These are phyloP conservation scores for Isabelozyma heimii DNA, from an alignment of 805 yeast species.

Conservation along the genomic window DNA sequence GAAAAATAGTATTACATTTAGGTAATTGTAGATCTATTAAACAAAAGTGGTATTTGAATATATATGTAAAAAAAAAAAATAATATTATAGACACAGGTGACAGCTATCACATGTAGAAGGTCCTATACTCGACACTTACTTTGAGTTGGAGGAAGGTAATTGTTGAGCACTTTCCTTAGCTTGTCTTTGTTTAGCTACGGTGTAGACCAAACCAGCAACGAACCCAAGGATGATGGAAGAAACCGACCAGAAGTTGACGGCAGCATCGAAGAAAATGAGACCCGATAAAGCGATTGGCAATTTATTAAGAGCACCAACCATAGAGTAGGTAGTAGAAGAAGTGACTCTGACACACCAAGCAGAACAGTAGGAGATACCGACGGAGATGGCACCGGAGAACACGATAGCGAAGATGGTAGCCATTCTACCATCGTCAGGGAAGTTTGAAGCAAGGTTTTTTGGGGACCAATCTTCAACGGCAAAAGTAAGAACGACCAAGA, in stretches of 20 bases:
- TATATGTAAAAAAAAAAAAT: no score
- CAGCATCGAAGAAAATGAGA: slow-evolving; percentile 89
- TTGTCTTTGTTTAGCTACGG: slow-evolving; percentile 93
- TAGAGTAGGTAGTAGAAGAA: slow-evolving; percentile 95
- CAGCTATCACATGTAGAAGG: neutral
- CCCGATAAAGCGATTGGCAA: slow-evolving; percentile 97
- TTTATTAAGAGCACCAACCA: slow-evolving; percentile 99
- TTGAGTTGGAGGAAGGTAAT: slow-evolving; percentile 20
- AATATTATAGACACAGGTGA: neutral
- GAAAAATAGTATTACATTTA: no score
- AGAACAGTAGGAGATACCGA: slow-evolving; percentile 96
- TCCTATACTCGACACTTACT: neutral
- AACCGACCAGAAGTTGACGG: slow-evolving; percentile 88
- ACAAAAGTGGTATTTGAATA: neutral
- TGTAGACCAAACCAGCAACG: slow-evolving; percentile 92
- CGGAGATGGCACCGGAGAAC: slow-evolving; percentile 89
- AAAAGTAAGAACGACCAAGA: slow-evolving; percentile 72
- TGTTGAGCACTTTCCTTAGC: slow-evolving; percentile 42
- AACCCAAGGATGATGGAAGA: slow-evolving; percentile 91
- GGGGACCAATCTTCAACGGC: slow-evolving; percentile 91
- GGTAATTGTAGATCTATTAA: neutral
- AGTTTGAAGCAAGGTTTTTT: slow-evolving; percentile 69
- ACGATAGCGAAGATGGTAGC: slow-evolving; percentile 80
- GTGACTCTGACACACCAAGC: slow-evolving; percentile 99
- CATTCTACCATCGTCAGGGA: slow-evolving; percentile 69